Evolutionary conservation across 2,329 filamentous ascomycete species (phyloP).

Genomic region (Clarireedia hainanense): DNA sequence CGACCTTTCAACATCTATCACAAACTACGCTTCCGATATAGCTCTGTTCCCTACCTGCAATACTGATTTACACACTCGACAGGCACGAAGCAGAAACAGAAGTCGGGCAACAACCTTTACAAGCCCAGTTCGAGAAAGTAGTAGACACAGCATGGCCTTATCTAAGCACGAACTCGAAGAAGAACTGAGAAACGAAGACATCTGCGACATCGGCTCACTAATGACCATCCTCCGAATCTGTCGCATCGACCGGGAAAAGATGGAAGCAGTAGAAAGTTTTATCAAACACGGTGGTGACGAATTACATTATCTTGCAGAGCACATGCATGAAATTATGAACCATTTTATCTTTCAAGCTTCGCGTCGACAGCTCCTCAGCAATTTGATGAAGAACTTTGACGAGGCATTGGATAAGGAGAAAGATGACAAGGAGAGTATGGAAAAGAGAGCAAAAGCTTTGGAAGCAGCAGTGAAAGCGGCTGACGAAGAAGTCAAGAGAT

Average conservation of each 20-base stretch:
- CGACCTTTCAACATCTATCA: neutral
- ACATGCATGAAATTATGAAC: conserved; percentile 80
- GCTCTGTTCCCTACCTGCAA: neutral
- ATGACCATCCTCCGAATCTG: conserved; percentile 60
- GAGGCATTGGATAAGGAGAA: conserved; percentile 42
- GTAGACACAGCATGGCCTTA: conserved; percentile 25
- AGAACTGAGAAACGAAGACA: conserved; percentile 46
- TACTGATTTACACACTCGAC: conserved; percentile 7
- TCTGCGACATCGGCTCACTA: conserved; percentile 50
- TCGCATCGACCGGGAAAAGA: conserved; percentile 84
- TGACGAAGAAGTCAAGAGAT: conserved; percentile 68
- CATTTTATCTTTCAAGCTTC: conserved; percentile 87
- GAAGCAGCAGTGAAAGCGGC: conserved; percentile 66
- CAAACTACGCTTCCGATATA: neutral
- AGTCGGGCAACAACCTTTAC: conserved; percentile 30
- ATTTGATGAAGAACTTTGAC: conserved; percentile 59
- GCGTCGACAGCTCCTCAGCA: conserved; percentile 64
- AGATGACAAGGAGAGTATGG: conserved; percentile 18
- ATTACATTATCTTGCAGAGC: conserved; percentile 58
- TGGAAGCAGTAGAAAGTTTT: conserved; percentile 75
- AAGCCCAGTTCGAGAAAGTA: conserved; percentile 8
- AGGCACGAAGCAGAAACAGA: conserved; percentile 35
- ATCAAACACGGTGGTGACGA: conserved; percentile 70
- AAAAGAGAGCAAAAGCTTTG: conserved; percentile 52
- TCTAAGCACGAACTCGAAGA: conserved; percentile 28